phyloP scores from a whole-genome alignment of 2,329 filamentous ascomycete species.

The Talaromyces verruculosus region DNA sequence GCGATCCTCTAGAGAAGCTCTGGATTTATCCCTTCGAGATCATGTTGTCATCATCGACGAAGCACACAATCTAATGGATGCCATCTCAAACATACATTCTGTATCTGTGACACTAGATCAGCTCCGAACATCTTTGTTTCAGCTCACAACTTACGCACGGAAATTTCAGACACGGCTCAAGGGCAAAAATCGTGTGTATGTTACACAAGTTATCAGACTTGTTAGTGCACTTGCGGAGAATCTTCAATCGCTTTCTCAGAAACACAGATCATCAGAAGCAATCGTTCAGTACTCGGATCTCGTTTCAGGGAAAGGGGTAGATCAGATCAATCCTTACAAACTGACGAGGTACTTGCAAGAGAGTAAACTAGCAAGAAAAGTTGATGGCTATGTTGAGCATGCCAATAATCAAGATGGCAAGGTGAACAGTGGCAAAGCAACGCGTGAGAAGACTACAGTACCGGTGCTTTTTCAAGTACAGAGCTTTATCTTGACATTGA shows the following conservation, averaged over 20 bases:
- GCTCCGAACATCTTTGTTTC: conserved; percentile 68
- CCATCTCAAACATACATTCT: conserved; percentile 82
- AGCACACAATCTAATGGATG: conserved; percentile 96
- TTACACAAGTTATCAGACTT: conserved; percentile 81
- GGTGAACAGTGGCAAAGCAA: conserved; percentile 9
- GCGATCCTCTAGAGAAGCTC: conserved; percentile 78
- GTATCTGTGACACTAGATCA: conserved; percentile 72
- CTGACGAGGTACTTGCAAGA: conserved; percentile 84
- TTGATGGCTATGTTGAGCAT: conserved; percentile 79
- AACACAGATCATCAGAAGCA: conserved; percentile 56
- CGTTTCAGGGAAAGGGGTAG: conserved; percentile 79
- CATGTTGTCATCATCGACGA: conserved; percentile 96
- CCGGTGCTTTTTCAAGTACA: conserved; percentile 64
- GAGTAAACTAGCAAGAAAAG: conserved; percentile 89
- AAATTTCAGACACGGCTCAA: conserved; percentile 86
- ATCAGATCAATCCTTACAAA: conserved; percentile 93
- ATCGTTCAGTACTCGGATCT: conserved; percentile 70
- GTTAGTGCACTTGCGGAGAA: conserved; percentile 74
- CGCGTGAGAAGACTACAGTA: conserved; percentile 36
- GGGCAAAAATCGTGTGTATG: conserved; percentile 85
- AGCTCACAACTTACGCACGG: conserved; percentile 78
- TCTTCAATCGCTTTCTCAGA: conserved; percentile 55
- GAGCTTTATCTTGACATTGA: conserved; percentile 74
- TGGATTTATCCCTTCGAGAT: conserved; percentile 79
- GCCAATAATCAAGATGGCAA: conserved; percentile 41